These are phyloP conservation scores for Forsythia viridissima DNA, from an alignment of 257 asterid species.

Conservation along the genomic window DNA sequence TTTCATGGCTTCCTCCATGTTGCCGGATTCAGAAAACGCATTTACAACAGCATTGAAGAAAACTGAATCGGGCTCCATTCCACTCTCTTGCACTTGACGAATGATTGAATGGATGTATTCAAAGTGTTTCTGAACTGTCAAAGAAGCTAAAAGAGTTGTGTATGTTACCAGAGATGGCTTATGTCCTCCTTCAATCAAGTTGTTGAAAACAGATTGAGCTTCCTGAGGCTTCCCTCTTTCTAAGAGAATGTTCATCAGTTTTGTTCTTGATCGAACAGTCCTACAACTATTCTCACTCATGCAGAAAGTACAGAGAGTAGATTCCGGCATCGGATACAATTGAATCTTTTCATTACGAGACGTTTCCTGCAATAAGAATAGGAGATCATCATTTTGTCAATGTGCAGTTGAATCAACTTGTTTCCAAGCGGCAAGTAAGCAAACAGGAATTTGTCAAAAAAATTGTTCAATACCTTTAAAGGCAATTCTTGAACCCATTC, in stretches of 20 bases:
- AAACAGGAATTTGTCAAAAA: not conserved
- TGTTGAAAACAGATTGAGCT: constrained; percentile 48
- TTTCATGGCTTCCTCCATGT: constrained; percentile 72
- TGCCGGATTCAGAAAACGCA: constrained; percentile 73
- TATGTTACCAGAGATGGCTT: constrained; percentile 72
- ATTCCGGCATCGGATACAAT: constrained; percentile 39
- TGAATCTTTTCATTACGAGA: constrained; percentile 38
- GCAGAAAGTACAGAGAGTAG: constrained; percentile 52
- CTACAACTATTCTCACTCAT: constrained; percentile 48
- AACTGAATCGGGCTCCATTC: constrained; percentile 57
- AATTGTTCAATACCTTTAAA: constrained; percentile 20
- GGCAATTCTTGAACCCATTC: constrained; percentile 23
- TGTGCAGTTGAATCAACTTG: not conserved
- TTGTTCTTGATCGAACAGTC: constrained; percentile 55
- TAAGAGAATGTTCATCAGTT: constrained; percentile 58
- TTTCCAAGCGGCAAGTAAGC: not conserved
- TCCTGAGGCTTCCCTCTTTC: constrained; percentile 56
- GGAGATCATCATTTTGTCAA: not conserved
- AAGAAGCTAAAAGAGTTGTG: constrained; percentile 67
- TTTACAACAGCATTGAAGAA: constrained; percentile 69
- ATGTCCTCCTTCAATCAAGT: constrained; percentile 61
- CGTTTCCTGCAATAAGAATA: constrained; percentile 40
- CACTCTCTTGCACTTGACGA: constrained; percentile 46
- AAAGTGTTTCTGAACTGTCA: constrained; percentile 64
- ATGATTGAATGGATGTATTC: constrained; percentile 47